A percentile compares a stretch with the other conserved stretches of the same genome.
phyloP scores from a whole-genome alignment of 2,329 filamentous ascomycete species.

The Fusarium acutatum region DNA sequence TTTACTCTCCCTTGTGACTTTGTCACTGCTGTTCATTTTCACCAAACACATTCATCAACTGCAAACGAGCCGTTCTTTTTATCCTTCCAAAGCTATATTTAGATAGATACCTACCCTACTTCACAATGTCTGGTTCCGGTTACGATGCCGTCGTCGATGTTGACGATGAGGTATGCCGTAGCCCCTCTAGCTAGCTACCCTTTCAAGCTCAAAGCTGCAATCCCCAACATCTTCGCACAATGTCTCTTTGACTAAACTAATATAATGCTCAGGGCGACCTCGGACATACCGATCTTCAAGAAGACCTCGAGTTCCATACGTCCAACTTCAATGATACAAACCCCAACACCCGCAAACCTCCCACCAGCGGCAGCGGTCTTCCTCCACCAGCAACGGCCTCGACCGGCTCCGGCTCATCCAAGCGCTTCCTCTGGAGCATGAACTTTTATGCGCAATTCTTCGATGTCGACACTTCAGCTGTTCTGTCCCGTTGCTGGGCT shows the following conservation, averaged over 20 bases:
- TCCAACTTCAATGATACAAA: constrained; percentile 79
- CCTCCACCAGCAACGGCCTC: constrained; percentile 66
- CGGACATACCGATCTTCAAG: constrained; percentile 96
- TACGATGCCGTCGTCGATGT: constrained; percentile 99
- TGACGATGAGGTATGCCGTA: constrained; percentile 80
- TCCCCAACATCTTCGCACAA: not conserved
- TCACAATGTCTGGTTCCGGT: constrained; percentile 79
- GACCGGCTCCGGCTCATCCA: constrained; percentile 58
- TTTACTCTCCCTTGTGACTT: constrained; percentile 21
- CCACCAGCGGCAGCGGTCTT: constrained; percentile 58
- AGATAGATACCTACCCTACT: not conserved
- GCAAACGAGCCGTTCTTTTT: not conserved
- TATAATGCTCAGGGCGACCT: constrained; percentile 78
- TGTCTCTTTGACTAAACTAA: not conserved
- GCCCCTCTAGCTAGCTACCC: constrained; percentile 17
- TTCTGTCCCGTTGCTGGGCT: constrained; percentile 85
- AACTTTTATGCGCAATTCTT: constrained; percentile 98
- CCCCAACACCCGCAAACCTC: constrained; percentile 58
- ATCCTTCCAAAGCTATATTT: not conserved
- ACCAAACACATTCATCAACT: not conserved
- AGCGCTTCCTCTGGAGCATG: constrained; percentile 91
- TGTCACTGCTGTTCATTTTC: not conserved
- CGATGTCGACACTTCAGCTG: constrained; percentile 93
- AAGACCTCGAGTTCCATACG: constrained; percentile 98
- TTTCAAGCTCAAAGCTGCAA: constrained; percentile 8